Percentiles rank a stretch among this genome's conserved stretches.
Conservation (phyloP, 1,139 yeast species). For the Kodamaea ohmeri region DNA sequence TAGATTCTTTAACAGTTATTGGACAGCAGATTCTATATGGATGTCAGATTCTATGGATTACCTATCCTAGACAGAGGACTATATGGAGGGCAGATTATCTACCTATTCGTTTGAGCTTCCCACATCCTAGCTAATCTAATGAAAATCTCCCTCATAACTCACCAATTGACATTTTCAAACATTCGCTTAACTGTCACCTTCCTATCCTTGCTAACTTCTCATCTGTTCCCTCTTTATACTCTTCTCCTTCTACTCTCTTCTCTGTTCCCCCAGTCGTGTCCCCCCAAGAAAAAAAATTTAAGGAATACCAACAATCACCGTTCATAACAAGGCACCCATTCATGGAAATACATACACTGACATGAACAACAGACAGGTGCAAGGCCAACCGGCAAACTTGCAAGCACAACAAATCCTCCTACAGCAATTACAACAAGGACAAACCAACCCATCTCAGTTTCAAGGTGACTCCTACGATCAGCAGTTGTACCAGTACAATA, state of each 20-base stretch:
- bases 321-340: neutral
- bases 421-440: conserved; percentile 46
- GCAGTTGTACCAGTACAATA: conserved; percentile 17
- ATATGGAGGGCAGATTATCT: no score
- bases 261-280: conserved; percentile 2
- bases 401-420: conserved; percentile 47
- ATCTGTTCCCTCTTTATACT: neutral
- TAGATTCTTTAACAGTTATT: no score
- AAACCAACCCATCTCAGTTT: conserved; percentile 10
- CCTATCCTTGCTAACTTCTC: neutral
- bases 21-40: no score
- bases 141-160: no score
- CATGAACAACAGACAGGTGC: conserved; percentile 32
- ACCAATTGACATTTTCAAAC: no score
- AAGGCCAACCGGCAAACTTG: conserved; percentile 31
- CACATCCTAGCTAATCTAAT: no score
- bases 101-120: no score
- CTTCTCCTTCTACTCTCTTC: neutral
- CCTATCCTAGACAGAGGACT: no score
- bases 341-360: conserved; percentile 1
- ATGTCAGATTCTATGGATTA: no score
- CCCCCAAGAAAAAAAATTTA: conserved; percentile 1
- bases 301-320: neutral
- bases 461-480: conserved; percentile 7
- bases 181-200: neutral